Percentiles rank a stretch among this genome's conserved stretches.
Evolutionary conservation across 352 stramenopile species (phyloP).

Genomic region (Globisporangium okanoganense): DNA sequence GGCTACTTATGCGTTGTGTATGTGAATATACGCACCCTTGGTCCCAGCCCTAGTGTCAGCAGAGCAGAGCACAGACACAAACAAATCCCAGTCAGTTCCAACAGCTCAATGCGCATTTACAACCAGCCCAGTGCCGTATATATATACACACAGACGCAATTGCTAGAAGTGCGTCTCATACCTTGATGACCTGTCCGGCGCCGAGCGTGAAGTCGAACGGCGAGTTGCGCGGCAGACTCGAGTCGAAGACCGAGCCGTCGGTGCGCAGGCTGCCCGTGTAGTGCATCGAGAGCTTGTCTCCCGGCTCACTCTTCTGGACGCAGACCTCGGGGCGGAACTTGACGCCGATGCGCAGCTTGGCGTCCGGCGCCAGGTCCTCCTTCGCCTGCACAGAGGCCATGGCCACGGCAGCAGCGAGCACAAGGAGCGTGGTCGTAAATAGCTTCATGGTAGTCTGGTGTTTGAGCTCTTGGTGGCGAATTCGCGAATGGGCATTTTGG

Average conservation of each 20-base stretch:
- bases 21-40: constrained; percentile 39
- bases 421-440: constrained; percentile 26
- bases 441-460: constrained; percentile 42
- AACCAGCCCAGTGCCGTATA: too few relatives aligned
- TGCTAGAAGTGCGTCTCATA: constrained; percentile 16
- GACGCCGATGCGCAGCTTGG: constrained; percentile 70
- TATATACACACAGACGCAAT: neutral
- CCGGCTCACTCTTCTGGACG: constrained; percentile 64
- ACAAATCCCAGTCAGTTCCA: constrained; percentile 9
- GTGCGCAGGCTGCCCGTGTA: constrained; percentile 95
- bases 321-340: constrained; percentile 75
- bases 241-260: constrained; percentile 97
- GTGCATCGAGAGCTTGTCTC: constrained; percentile 93
- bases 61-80: constrained; percentile 5
- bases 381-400: constrained; percentile 41
- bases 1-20: neutral
- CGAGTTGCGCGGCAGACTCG: constrained; percentile 90
- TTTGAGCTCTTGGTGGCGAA: constrained; percentile 7
- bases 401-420: constrained; percentile 27
- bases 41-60: constrained; percentile 55
- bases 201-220: constrained; percentile 96
- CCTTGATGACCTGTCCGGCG: constrained; percentile 93
- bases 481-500: constrained; percentile 13
- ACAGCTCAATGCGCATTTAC: neutral
- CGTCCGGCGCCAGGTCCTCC: constrained; percentile 63